A percentile compares a stretch with the other conserved stretches of the same genome.
These are phyloP conservation scores for Paramecium biaurelia DNA, from an alignment of 73 alveolate species.

Conservation along the genomic window DNA sequence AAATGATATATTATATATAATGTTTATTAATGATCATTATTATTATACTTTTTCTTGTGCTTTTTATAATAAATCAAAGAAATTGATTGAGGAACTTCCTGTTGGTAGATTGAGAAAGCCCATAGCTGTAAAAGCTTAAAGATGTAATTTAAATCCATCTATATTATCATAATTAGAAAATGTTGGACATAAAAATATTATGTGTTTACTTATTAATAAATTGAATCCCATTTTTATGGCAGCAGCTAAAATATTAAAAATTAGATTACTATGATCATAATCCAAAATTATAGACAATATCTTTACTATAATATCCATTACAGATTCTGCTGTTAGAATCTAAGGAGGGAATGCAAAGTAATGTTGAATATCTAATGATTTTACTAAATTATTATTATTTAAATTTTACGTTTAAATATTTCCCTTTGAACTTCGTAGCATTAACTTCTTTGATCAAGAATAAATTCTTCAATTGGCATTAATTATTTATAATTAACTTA, in stretches of 20 bases:
- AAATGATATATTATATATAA: neutral
- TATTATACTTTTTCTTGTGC: neutral
- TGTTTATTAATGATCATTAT: neutral
- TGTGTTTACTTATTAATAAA: neutral
- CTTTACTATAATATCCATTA: neutral
- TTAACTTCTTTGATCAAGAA: constrained; percentile 25
- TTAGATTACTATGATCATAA: neutral
- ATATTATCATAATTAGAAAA: constrained; percentile 1
- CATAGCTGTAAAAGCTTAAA: neutral
- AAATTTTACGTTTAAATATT: neutral
- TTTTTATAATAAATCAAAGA: constrained; percentile 6
- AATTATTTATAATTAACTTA: constrained; percentile 22
- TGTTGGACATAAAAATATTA: constrained; percentile 27
- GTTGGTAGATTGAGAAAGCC: constrained; percentile 34
- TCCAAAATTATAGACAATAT: neutral
- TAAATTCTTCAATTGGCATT: constrained; percentile 23
- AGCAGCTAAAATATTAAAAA: neutral
- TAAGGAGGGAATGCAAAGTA: constrained; percentile 1
- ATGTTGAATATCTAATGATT: constrained; percentile 6
- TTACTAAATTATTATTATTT: neutral
- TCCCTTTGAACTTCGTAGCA: constrained; percentile 19
- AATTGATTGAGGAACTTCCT: neutral
- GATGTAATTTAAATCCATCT: constrained; percentile 11
- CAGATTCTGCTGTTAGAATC: neutral
- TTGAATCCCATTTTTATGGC: constrained; percentile 42